Evolutionary conservation across 495 filamentous ascomycete genomes (phyloP).

Genomic region (Letharia lupina): DNA sequence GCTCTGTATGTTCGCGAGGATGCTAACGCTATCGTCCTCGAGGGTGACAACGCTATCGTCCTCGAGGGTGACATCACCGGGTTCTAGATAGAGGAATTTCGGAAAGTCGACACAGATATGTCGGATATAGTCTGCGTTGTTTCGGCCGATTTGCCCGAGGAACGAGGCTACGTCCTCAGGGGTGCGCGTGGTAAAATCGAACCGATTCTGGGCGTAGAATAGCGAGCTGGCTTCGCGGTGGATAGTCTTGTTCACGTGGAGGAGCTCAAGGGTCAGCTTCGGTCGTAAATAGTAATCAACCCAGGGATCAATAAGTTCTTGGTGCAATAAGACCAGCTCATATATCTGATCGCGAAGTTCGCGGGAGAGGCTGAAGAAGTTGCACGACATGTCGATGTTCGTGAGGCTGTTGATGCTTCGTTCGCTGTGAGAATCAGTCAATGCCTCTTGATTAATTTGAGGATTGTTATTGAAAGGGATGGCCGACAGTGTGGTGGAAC

Average conservation of each 20-base stretch:
- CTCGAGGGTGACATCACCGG: slow-evolving; percentile 5
- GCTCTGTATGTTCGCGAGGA: slow-evolving; percentile 8
- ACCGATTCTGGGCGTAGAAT: slow-evolving; percentile 7
- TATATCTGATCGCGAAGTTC: too few species aligned
- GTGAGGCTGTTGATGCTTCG: too few species aligned
- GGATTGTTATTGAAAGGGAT: too few species aligned
- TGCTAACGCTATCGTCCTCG: not conserved
- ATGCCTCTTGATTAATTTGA: too few species aligned
- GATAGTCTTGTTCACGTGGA: not conserved
- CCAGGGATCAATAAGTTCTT: too few species aligned
- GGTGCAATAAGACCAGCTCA: too few species aligned
- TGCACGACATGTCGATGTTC: too few species aligned
- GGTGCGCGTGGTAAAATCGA: slow-evolving; percentile 5
- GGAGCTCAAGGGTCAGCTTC: slow-evolving; percentile 2
- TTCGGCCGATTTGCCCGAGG: slow-evolving; percentile 4
- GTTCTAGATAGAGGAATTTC: slow-evolving; percentile 3
- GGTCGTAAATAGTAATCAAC: not conserved
- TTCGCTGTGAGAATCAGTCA: too few species aligned
- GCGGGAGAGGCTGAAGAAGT: too few species aligned
- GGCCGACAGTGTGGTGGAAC: too few species aligned
- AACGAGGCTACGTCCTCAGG: slow-evolving; percentile 11
- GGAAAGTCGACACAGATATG: slow-evolving; percentile 2
- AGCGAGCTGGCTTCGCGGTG: slow-evolving; percentile 8
- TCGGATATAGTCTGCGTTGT: slow-evolving; percentile 12
- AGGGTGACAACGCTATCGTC: not conserved